Base-by-base conservation (phyloP, 2,329 filamentous ascomycete species). In the Penicillium hordei region DNA sequence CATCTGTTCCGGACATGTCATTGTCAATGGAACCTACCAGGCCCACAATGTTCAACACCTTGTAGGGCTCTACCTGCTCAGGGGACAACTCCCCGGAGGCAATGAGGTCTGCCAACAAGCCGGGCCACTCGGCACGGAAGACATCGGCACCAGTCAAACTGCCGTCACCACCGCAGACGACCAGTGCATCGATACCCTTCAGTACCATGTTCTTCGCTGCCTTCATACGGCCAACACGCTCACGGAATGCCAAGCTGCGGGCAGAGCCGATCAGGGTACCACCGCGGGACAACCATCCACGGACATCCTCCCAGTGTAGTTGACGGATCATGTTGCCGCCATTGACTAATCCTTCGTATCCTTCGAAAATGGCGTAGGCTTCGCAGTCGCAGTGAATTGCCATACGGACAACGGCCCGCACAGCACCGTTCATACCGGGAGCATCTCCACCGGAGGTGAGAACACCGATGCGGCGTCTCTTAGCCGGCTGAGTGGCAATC, bases 11-110 rank as follows among this genome's bases (percentile, higher is more conserved):
- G 49, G 93, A 95, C 77, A 99, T 89, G 72, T 99, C 94, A 73
- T 99, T 99, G 82, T 99, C 94, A 71, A 99, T 99, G 53, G 92
- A 96, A 57, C 94, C 94, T 29, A 99, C 94, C 51, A 97, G 81
- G 48, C 94, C 94, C 53, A 97, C 93, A 65, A 99, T 96, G 77
- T 97, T 99, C 71, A 99, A 84, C 66, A 95, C 87, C 70, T 84
- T 83, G 82, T 91, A 96, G 2, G 90, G 89, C 45, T 86, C 81
- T 58, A 91, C 78, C 72, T 96, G 88, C 56, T 88, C 84, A 43
- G 79, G 70, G 7, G 85, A 88, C 68, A 97, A 82, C 70, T 93
- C 83, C 52, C 87, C 86, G 3, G 78, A 89, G 49, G 84, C 72
- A 36, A 97, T 89, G 60, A 99, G 84, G 80, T 99, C 94, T 52